Conservation (phyloP, 2,329 filamentous ascomycete species). For the Scytalidium sp. region DNA sequence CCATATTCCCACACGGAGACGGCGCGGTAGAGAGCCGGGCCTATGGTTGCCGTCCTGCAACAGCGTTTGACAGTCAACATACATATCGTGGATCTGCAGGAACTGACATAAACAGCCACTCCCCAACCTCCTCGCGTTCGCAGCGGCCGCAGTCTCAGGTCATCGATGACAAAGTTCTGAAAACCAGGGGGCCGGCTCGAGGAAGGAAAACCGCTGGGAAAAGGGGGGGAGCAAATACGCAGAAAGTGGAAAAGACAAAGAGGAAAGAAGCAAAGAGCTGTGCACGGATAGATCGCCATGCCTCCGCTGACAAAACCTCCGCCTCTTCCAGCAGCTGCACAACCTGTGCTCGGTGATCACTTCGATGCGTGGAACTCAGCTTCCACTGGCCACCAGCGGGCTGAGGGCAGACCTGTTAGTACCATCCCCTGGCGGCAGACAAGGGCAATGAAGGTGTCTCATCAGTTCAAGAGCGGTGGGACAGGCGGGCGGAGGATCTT, state of each 20-base stretch:
- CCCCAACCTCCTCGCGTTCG: background rate
- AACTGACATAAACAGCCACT: background rate
- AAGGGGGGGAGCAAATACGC: background rate
- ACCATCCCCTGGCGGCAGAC: constrained; percentile 69
- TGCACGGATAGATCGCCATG: too few species aligned
- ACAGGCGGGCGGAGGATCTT: constrained; percentile 57
- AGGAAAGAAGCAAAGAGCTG: background rate
- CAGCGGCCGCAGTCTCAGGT: background rate
- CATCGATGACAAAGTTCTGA: too few species aligned
- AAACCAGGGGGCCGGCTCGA: too few species aligned
- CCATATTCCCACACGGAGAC: too few species aligned
- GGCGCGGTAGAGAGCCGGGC: too few species aligned
- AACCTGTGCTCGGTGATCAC: constrained; percentile 37
- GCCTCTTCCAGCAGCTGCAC: constrained; percentile 16
- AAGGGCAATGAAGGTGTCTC: constrained; percentile 64
- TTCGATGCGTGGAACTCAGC: constrained; percentile 73
- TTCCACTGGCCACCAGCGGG: constrained; percentile 74
- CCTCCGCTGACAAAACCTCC: constrained; percentile 15
- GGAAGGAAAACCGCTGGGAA: background rate
- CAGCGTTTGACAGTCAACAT: background rate
- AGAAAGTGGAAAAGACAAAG: background rate
- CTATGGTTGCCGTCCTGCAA: background rate
- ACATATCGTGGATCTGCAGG: background rate
- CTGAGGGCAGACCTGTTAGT: constrained; percentile 62
- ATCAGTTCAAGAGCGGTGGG: constrained; percentile 62